phyloP scores from a whole-genome alignment of 78 protist species.

The Dictyostelium brefeldianum region DNA sequence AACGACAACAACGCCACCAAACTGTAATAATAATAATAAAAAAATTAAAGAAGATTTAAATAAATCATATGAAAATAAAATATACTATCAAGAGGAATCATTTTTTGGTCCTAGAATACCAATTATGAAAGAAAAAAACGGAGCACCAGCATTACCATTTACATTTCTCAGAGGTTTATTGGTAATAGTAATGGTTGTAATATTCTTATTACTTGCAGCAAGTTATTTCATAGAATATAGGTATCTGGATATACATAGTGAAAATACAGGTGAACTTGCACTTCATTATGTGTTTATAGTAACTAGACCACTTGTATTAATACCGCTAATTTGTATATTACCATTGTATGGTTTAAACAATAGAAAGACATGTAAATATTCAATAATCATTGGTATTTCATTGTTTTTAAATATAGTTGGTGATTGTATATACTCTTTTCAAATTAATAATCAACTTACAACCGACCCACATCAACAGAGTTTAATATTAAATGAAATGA shows the following conservation, averaged over 20 bases:
- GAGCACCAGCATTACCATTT: constrained; percentile 18
- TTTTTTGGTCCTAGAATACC: constrained; percentile 10
- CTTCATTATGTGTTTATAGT: constrained; percentile 23
- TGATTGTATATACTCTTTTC: constrained; percentile 36
- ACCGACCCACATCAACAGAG: no score
- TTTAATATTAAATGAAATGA: background rate
- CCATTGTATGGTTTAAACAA: constrained; percentile 69
- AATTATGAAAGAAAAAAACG: background rate
- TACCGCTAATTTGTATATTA: constrained; percentile 46
- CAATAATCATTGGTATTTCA: constrained; percentile 30
- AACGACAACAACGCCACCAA: background rate
- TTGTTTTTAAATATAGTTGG: constrained; percentile 21
- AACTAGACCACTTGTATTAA: constrained; percentile 40
- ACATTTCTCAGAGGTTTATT: constrained; percentile 27
- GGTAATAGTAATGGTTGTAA: constrained; percentile 38
- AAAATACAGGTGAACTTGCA: background rate
- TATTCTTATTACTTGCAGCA: constrained; percentile 32
- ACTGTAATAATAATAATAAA: background rate
- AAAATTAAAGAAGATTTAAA: background rate
- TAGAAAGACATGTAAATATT: constrained; percentile 23
- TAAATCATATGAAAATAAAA: constrained; percentile 6
- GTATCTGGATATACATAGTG: background rate
- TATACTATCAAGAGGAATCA: background rate
- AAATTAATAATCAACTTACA: constrained; percentile 2
- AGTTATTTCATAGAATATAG: constrained; percentile 38